Conservation (phyloP, 148 eudicot genomes). For the Cornus controversa region DNA sequence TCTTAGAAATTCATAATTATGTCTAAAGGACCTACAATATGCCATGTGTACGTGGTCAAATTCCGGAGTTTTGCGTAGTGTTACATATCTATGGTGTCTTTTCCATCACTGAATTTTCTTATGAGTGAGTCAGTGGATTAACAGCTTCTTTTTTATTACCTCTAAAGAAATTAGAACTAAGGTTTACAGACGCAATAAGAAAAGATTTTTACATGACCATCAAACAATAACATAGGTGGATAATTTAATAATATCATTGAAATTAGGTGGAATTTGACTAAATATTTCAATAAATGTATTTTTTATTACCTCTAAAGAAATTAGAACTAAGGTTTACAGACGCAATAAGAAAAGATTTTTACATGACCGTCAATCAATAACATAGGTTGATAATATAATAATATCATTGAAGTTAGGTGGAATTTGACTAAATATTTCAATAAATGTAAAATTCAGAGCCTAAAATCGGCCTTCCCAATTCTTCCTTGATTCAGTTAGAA, state of each 20-base stretch:
- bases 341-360: no score
- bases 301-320: neutral
- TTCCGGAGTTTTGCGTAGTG: neutral
- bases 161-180: neutral
- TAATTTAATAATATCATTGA: no score
- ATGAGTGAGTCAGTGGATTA: neutral
- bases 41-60: neutral
- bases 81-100: neutral
- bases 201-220: no score
- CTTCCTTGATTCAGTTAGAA: neutral
- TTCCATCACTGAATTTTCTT: neutral
- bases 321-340: neutral
- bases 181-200: neutral
- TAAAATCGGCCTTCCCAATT: neutral
- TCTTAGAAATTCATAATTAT: no score
- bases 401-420: neutral
- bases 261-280: neutral
- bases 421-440: neutral
- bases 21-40: neutral
- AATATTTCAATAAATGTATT: no score
- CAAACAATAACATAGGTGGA: no score
- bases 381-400: no score
- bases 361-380: no score
- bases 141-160: neutral
- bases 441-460: neutral